These are phyloP conservation scores for Ceratocystis variospora DNA, from an alignment of 2,329 filamentous ascomycete species.

Conservation along the genomic window DNA sequence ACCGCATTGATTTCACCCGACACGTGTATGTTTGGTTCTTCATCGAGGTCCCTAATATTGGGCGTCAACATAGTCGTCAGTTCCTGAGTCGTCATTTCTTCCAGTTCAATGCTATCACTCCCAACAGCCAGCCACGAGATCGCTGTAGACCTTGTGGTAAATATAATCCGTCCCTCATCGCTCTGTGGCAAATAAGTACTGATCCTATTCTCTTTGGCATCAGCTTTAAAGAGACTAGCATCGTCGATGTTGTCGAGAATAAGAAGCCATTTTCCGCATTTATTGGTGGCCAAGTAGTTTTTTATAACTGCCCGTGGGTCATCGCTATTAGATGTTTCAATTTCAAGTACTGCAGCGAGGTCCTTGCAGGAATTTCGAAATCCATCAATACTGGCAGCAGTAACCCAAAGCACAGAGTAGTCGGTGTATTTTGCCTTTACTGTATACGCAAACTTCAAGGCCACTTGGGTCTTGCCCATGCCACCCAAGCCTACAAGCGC, in stretches of 20 bases:
- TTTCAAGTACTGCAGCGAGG: no score
- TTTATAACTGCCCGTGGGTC: no score
- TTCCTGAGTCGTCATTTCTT: background rate
- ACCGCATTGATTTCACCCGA: background rate
- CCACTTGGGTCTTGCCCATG: no score
- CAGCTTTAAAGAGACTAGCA: background rate
- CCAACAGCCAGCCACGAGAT: background rate
- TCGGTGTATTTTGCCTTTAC: no score
- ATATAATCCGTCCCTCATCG: constrained; percentile 1
- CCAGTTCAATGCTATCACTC: background rate
- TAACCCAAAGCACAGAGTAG: no score
- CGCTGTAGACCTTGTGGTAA: constrained; percentile 10
- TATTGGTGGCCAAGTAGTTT: no score
- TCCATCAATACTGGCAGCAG: no score
- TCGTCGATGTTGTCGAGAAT: no score
- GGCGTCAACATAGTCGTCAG: background rate
- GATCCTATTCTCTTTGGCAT: background rate
- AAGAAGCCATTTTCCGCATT: background rate
- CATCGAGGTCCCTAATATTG: background rate
- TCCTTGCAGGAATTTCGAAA: no score
- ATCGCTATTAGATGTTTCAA: no score
- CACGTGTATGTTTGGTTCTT: background rate
- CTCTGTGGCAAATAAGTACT: constrained; percentile 24
- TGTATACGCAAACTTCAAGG: no score
- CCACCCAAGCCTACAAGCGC: no score